Base-by-base conservation (phyloP, 2,329 filamentous ascomycete genomes). In the Elsinoe perseae region DNA sequence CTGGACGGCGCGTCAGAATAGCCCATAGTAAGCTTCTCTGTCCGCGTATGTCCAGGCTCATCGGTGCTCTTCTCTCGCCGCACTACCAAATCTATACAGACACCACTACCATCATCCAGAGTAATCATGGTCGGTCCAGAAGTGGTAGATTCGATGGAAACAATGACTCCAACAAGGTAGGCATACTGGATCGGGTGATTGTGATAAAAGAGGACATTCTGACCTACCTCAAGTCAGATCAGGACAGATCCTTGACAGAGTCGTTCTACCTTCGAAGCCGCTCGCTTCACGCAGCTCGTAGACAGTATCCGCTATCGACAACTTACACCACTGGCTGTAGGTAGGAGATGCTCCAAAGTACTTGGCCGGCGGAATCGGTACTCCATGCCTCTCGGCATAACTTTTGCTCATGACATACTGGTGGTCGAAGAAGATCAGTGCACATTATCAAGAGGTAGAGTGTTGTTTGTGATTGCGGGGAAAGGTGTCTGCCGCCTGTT, bases 291-390 rank as follows among this genome's bases (percentile, higher is more conserved):
- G 70, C 30, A 84, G 69, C 7, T 68, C 68, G 63, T 81, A 80
- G 36, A 85, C 74, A n/a, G 40, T 21, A 67, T 83, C 79, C 25
- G 72, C 70, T 14, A 74, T 73, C 1, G 77, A 77, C 61, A 85
- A 72, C 65, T 82, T 82, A 67, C 83, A 82, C 82, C 82, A 85
- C 65, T 73, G 66, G 69, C 79, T 76, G 68, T 77, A 82, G 7
- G 82, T 85, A n/a, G 78, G 77, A 4, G 82, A 84, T 32, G 73
- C 74, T 46, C 71, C 69, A 67, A 81, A 83, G 72, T 80, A 83
- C 66, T 77, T 82, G 34, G 77, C 77, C 14, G 81, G 80, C 60
- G 83, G 83, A 60, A 80, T 61, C 6, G 59, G 64, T 65, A 12
- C 48, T 36, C 44, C 40, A 23, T 54, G 53, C 58, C 40, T 56